Conservation (phyloP, 2,329 filamentous ascomycete species). For the Talaromyces funiculosus region DNA sequence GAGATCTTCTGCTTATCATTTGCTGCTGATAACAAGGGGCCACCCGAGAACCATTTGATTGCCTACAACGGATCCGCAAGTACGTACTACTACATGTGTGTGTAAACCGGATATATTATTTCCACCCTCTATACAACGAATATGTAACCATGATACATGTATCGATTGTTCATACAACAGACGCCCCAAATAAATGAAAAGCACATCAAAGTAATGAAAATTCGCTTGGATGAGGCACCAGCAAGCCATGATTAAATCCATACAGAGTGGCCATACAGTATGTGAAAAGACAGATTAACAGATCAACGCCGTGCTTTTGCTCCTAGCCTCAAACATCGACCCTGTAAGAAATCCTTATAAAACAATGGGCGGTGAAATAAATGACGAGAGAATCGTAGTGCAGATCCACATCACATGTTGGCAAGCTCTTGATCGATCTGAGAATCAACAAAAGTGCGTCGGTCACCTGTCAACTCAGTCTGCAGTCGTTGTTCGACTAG, state of each 20-base stretch:
- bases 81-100: neutral
- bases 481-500: constrained; percentile 91
- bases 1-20: neutral
- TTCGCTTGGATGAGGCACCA: constrained; percentile 1
- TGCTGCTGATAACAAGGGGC: neutral
- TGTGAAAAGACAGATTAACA: neutral
- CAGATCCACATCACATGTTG: constrained; percentile 62
- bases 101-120: neutral
- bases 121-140: constrained; percentile 1
- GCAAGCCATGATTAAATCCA: constrained; percentile 13
- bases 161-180: neutral
- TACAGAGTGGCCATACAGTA: constrained; percentile 2
- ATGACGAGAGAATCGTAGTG: neutral
- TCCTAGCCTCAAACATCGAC: constrained; percentile 3
- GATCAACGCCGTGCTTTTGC: constrained; percentile 11
- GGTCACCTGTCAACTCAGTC: constrained; percentile 79
- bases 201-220: neutral
- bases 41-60: neutral
- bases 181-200: neutral
- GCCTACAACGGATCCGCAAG: too few relatives aligned
- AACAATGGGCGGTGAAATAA: neutral
- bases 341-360: constrained; percentile 4
- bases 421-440: constrained; percentile 92
- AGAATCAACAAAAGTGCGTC: constrained; percentile 80
- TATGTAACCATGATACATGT: constrained; percentile 8